These are phyloP conservation scores for Ambrosia hybrid DNA, from an alignment of 140 eudicot species.

Conservation along the genomic window DNA sequence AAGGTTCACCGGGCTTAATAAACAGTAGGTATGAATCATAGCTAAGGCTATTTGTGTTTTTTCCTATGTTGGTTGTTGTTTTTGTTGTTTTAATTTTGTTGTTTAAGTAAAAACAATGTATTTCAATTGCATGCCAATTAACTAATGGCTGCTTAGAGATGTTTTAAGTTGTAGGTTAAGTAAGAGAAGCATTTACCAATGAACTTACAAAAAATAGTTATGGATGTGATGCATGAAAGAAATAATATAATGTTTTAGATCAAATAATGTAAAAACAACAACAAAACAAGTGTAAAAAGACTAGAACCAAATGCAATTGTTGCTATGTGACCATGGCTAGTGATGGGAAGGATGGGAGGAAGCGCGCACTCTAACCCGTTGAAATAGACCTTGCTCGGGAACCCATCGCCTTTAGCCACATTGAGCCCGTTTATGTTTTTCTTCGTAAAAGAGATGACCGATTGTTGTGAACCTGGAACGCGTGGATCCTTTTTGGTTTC, in stretches of 20 bases:
- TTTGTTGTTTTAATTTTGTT: not conserved
- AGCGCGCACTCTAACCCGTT: conserved; percentile 84
- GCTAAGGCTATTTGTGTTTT: not conserved
- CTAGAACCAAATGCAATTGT: conserved; percentile 10
- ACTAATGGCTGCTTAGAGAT: not conserved
- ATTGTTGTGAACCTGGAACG: conserved; percentile 80
- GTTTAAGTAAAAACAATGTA: not conserved
- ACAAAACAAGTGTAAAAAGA: conserved; percentile 26
- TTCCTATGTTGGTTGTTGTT: conserved; percentile 4
- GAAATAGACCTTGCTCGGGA: conserved; percentile 73
- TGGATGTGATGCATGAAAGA: not conserved
- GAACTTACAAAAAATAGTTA: conserved; percentile 25
- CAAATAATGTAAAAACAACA: conserved; percentile 27
- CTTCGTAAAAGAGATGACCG: conserved; percentile 79
- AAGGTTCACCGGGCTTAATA: not conserved
- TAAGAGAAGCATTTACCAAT: not conserved
- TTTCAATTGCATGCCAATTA: not conserved
- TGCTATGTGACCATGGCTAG: conserved; percentile 30
- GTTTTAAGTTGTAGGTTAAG: conserved; percentile 20
- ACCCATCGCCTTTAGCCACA: conserved; percentile 73
- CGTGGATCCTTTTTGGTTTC: conserved; percentile 63
- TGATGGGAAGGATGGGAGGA: conserved; percentile 60
- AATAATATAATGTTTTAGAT: conserved; percentile 5
- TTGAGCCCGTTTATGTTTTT: conserved; percentile 53
- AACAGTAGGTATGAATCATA: not conserved